Conservation (phyloP, 2,329 filamentous ascomycete species). For the Venturia nashicola region DNA sequence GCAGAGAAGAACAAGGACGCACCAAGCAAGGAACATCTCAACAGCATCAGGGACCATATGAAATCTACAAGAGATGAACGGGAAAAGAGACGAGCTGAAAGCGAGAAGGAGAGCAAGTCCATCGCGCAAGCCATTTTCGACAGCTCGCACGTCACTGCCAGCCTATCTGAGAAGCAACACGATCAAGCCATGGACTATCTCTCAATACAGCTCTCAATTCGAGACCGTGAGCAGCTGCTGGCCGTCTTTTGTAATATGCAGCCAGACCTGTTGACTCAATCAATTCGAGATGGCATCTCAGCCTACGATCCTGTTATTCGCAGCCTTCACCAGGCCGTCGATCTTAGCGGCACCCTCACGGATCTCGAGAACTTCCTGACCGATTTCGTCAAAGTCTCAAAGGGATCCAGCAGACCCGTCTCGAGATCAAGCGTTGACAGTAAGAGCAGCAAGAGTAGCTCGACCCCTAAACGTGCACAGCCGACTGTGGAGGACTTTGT, state of each 20-base stretch:
- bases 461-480: neutral
- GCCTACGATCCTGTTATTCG: conserved; percentile 68
- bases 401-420: conserved; percentile 19
- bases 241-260: conserved; percentile 53
- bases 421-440: neutral
- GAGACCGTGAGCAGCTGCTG: conserved; percentile 61
- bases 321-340: conserved; percentile 55
- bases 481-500: conserved; percentile 64
- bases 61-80: conserved; percentile 39
- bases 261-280: conserved; percentile 61
- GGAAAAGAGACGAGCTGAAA: conserved; percentile 45
- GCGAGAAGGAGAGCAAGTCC: conserved; percentile 41
- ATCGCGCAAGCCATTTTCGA: conserved; percentile 57
- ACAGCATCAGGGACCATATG: conserved; percentile 36
- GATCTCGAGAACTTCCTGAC: conserved; percentile 57
- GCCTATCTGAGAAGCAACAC: conserved; percentile 49
- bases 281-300: conserved; percentile 50
- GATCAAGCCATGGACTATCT: conserved; percentile 56
- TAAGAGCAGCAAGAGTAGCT: conserved; percentile 11
- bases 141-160: conserved; percentile 32
- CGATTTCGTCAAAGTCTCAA: conserved; percentile 52
- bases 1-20: conserved; percentile 50
- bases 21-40: conserved; percentile 48
- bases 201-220: conserved; percentile 55
- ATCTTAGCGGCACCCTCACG: conserved; percentile 56